Conservation (phyloP, 768 basidiomycete species). For the Lactarius tabidus region DNA sequence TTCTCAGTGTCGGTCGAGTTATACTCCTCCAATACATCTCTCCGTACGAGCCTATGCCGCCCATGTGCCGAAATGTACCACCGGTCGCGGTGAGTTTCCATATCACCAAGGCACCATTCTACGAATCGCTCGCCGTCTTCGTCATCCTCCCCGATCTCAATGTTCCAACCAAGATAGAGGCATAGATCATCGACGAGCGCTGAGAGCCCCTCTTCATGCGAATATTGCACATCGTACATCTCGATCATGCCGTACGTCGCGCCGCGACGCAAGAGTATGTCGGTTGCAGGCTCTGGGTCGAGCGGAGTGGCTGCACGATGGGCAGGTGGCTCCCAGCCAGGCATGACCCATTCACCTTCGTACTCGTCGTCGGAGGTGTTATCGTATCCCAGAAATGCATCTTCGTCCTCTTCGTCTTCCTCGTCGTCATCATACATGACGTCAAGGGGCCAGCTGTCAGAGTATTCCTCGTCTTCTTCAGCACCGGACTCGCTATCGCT, state of each 20-base stretch:
- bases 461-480: slow-evolving; percentile 33
- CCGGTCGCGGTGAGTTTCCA: slow-evolving; percentile 42
- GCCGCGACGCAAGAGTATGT: slow-evolving; percentile 53
- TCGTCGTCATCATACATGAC: slow-evolving; percentile 31
- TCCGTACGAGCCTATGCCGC: slow-evolving; percentile 19
- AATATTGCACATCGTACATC: slow-evolving; percentile 51
- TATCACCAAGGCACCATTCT: slow-evolving; percentile 39
- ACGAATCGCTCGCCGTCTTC: slow-evolving; percentile 40
- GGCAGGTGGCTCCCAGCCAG: slow-evolving; percentile 59
- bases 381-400: slow-evolving; percentile 32
- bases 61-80: slow-evolving; percentile 34
- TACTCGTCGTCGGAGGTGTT: slow-evolving; percentile 38
- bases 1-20: slow-evolving; percentile 20
- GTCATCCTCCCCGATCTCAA: slow-evolving; percentile 44
- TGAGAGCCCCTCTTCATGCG: slow-evolving; percentile 50
- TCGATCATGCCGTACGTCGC: slow-evolving; percentile 56
- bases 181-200: slow-evolving; percentile 40
- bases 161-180: slow-evolving; percentile 68
- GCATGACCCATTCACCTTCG: slow-evolving; percentile 39
- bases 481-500: slow-evolving; percentile 32
- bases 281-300: slow-evolving; percentile 33
- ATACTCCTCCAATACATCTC: slow-evolving; percentile 19
- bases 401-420: slow-evolving; percentile 27
- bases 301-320: slow-evolving; percentile 37
- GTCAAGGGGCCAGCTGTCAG: slow-evolving; percentile 29